Evolutionary conservation across 768 basidiomycete genomes (phyloP).

Genomic region (Albatrellus ellisii): DNA sequence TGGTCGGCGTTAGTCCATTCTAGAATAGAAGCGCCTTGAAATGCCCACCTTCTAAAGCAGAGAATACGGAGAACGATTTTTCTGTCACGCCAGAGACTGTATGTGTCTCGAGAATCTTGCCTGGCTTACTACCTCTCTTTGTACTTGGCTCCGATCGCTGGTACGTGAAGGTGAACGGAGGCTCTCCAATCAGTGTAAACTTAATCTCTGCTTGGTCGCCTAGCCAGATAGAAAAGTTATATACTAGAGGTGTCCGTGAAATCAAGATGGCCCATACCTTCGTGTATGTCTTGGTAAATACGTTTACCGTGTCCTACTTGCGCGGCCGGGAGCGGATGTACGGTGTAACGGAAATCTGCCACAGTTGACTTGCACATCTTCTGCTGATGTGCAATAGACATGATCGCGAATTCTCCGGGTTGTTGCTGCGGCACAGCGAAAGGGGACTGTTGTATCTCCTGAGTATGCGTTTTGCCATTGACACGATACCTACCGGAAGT

Average conservation of each 20-base stretch:
- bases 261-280: slow-evolving; percentile 38
- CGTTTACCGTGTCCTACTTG: slow-evolving; percentile 79
- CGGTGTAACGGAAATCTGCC: slow-evolving; percentile 54
- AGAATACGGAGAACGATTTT: slow-evolving; percentile 81
- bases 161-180: slow-evolving; percentile 95
- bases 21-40: background rate
- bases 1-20: slow-evolving; percentile 1
- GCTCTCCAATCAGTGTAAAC: slow-evolving; percentile 81
- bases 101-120: slow-evolving; percentile 83
- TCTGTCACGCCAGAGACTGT: slow-evolving; percentile 70
- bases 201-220: slow-evolving; percentile 90
- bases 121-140: slow-evolving; percentile 55
- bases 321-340: slow-evolving; percentile 81
- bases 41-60: slow-evolving; percentile 71
- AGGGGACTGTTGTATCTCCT: slow-evolving; percentile 66
- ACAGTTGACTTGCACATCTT: slow-evolving; percentile 82
- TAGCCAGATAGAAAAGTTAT: slow-evolving; percentile 17
- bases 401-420: slow-evolving; percentile 74
- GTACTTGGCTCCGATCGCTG: slow-evolving; percentile 63
- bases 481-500: slow-evolving; percentile 51
- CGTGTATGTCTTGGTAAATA: slow-evolving; percentile 76
- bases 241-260: background rate
- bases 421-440: slow-evolving; percentile 79
- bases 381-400: slow-evolving; percentile 84
- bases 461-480: slow-evolving; percentile 59